These are phyloP conservation scores for Tylopilus sp. DNA, from an alignment of 768 basidiomycete species.

Conservation along the genomic window DNA sequence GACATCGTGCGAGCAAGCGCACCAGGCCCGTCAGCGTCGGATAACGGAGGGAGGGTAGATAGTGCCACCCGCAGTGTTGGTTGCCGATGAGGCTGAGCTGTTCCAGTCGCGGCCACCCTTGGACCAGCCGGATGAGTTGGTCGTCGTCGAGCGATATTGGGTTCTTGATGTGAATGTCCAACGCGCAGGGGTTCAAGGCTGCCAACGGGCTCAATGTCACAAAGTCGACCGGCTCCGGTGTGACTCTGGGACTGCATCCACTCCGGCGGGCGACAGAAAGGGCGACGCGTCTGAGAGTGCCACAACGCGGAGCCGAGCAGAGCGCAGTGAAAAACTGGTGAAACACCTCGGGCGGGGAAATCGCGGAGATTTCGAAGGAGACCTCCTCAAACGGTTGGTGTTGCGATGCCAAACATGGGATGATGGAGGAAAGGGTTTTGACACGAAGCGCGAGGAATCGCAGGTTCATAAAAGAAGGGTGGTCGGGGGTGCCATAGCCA, in stretches of 20 bases:
- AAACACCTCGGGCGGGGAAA: not conserved
- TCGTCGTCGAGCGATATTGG: not conserved
- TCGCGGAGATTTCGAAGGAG: not conserved
- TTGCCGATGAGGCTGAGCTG: not conserved
- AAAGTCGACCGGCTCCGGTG: not conserved
- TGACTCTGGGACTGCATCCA: too few species aligned
- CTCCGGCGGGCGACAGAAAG: not conserved
- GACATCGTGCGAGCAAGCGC: not conserved
- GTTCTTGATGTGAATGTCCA: not conserved
- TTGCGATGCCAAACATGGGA: slow-evolving; percentile 1
- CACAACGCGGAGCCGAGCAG: not conserved
- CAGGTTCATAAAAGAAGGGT: slow-evolving; percentile 6
- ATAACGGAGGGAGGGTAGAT: not conserved
- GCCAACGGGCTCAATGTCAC: not conserved
- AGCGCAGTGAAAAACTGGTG: slow-evolving; percentile 4
- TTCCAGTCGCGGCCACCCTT: slow-evolving; percentile 3
- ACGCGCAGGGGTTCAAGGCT: not conserved
- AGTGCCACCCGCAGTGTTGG: not conserved
- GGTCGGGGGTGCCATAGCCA: not conserved
- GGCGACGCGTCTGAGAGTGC: not conserved
- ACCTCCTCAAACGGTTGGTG: slow-evolving; percentile 8
- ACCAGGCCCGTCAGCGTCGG: slow-evolving; percentile 9
- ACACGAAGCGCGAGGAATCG: slow-evolving; percentile 2
- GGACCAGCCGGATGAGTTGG: not conserved
- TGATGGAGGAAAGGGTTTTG: slow-evolving; percentile 7